Percentiles rank a stretch among this genome's conserved stretches.
These are phyloP conservation scores for Alternaria atra DNA, from an alignment of 2,329 filamentous ascomycete species.

Conservation along the genomic window DNA sequence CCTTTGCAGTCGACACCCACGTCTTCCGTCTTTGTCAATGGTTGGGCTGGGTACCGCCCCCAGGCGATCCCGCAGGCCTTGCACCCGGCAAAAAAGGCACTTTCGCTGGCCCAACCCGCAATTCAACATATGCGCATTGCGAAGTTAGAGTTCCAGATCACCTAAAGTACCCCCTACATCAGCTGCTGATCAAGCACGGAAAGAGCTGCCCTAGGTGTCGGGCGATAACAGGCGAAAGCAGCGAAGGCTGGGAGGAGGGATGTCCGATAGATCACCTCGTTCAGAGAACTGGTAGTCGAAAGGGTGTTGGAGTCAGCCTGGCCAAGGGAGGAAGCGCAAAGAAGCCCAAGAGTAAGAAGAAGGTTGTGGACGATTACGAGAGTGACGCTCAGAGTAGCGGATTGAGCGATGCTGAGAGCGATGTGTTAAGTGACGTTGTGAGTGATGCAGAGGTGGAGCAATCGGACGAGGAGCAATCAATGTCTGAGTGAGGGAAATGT, in stretches of 20 bases:
- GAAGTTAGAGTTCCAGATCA: conserved; percentile 69
- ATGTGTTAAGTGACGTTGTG: conserved; percentile 33
- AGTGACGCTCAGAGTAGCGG: conserved; percentile 37
- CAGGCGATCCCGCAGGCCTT: conserved; percentile 45
- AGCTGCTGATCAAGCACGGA: conserved; percentile 69
- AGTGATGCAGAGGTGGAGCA: conserved; percentile 39
- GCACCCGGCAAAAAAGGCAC: conserved; percentile 49
- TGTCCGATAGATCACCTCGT: conserved; percentile 73
- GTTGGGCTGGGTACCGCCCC: conserved; percentile 67
- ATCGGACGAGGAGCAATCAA: conserved; percentile 11
- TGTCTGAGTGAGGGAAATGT: background rate
- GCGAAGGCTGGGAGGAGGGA: conserved; percentile 69
- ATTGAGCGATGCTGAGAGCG: conserved; percentile 22
- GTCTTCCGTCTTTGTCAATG: conserved; percentile 70
- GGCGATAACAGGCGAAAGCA: conserved; percentile 68
- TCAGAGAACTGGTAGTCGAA: conserved; percentile 64
- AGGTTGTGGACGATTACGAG: conserved; percentile 29
- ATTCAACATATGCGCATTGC: conserved; percentile 67
- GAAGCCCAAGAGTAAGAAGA: conserved; percentile 26
- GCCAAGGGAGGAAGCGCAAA: conserved; percentile 24
- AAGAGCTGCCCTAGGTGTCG: conserved; percentile 69
- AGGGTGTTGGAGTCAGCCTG: conserved; percentile 44
- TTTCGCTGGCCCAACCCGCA: conserved; percentile 57
- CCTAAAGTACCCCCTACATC: conserved; percentile 70
- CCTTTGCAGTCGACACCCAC: conserved; percentile 73